These are phyloP conservation scores for Dorcoceras hygrometricum DNA, from an alignment of 257 asterid species.

Conservation along the genomic window DNA sequence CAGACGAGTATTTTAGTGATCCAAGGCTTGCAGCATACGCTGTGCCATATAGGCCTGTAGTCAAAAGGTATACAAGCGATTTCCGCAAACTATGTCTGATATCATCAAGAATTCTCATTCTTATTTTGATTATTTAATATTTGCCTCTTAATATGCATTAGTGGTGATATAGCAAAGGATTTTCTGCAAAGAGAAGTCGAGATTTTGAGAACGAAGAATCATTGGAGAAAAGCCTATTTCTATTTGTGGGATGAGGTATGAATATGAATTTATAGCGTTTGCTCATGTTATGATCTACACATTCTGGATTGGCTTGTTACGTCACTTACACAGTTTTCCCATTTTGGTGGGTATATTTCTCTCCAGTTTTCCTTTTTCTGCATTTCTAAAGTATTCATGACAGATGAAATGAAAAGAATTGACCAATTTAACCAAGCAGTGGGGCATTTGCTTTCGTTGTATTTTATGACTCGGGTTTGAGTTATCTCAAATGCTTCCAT, in stretches of 20 bases:
- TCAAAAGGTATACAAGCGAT: slow-evolving; percentile 51
- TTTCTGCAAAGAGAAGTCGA: slow-evolving; percentile 84
- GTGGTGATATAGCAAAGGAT: slow-evolving; percentile 72
- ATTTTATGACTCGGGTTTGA: background rate
- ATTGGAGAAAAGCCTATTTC: slow-evolving; percentile 97
- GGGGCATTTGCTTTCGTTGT: background rate
- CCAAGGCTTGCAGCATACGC: slow-evolving; percentile 99
- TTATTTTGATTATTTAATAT: slow-evolving; percentile 33
- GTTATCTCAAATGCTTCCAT: background rate
- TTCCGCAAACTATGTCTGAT: slow-evolving; percentile 21
- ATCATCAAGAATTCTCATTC: slow-evolving; percentile 21
- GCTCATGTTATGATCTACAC: slow-evolving; percentile 16
- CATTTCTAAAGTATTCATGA: too few species aligned
- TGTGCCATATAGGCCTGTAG: slow-evolving; percentile 78
- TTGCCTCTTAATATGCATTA: slow-evolving; percentile 48
- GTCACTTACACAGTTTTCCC: slow-evolving; percentile 7
- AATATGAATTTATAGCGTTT: slow-evolving; percentile 20
- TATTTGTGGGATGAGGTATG: slow-evolving; percentile 99
- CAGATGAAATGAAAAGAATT: too few species aligned
- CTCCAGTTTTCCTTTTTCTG: too few species aligned
- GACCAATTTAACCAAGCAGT: too few species aligned
- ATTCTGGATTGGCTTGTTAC: slow-evolving; percentile 18
- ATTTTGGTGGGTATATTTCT: slow-evolving; percentile 1
- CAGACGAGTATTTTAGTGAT: slow-evolving; percentile 90
- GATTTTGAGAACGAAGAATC: slow-evolving; percentile 68